phyloP scores from a whole-genome alignment of 2,329 filamentous ascomycete genomes.

The Botrytis deweyae region DNA sequence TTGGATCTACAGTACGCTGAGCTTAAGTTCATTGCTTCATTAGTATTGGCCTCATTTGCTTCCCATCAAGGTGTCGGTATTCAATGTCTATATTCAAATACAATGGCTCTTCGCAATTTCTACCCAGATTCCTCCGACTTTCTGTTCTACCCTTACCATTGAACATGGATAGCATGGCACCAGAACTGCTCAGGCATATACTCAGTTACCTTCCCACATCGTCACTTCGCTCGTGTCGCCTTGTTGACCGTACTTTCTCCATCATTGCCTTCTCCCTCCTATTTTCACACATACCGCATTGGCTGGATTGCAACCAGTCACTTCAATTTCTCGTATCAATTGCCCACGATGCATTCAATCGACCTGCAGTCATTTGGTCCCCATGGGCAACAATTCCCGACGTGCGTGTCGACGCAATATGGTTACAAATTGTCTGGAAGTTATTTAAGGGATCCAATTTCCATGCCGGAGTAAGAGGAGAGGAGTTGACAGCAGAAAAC shows the following conservation, averaged over 20 bases:
- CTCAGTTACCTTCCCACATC: slow-evolving; percentile 24
- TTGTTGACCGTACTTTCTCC: slow-evolving; percentile 27
- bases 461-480: neutral
- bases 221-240: slow-evolving; percentile 25
- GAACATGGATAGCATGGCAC: slow-evolving; percentile 23
- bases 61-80: neutral
- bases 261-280: slow-evolving; percentile 21
- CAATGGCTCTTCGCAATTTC: neutral
- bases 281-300: slow-evolving; percentile 28
- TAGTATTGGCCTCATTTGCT: neutral
- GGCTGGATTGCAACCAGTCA: slow-evolving; percentile 22
- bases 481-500: slow-evolving; percentile 25
- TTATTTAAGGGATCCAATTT: slow-evolving; percentile 14
- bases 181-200: slow-evolving; percentile 28
- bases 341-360: neutral
- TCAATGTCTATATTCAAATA: neutral
- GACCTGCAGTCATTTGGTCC: neutral
- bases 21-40: neutral
- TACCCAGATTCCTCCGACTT: neutral
- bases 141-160: slow-evolving; percentile 18
- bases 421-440: slow-evolving; percentile 29
- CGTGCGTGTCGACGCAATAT: slow-evolving; percentile 22
- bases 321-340: slow-evolving; percentile 10
- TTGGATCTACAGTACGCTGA: neutral
- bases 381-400: slow-evolving; percentile 25